Conservation (phyloP, 2,329 filamentous ascomycete genomes). For the Aspergillus eucalypticola region DNA sequence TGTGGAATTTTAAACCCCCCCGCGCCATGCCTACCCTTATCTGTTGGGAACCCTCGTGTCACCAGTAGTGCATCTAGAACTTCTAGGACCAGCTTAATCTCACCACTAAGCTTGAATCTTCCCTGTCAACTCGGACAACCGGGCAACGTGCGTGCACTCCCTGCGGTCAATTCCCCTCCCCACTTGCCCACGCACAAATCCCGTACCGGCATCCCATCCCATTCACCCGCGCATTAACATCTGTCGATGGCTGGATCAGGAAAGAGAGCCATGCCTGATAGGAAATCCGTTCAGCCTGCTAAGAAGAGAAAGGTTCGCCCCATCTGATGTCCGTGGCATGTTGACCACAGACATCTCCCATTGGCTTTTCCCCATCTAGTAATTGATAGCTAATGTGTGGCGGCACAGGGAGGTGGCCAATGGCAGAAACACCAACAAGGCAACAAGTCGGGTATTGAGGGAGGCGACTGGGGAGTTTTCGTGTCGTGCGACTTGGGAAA, state of each 20-base stretch:
- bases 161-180: not conserved
- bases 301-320: constrained; percentile 38
- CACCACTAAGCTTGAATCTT: not conserved
- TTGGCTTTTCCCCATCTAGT: not conserved
- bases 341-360: not conserved
- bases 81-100: not conserved
- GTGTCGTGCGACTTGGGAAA: constrained; percentile 63
- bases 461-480: constrained; percentile 63
- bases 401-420: constrained; percentile 30
- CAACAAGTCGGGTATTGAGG: constrained; percentile 35
- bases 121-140: not conserved
- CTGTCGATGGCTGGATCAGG: constrained; percentile 27
- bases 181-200: not conserved
- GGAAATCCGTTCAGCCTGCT: constrained; percentile 23
- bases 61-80: constrained; percentile 4
- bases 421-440: constrained; percentile 30
- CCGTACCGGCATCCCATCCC: not conserved
- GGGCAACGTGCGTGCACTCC: not conserved
- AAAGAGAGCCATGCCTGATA: constrained; percentile 36
- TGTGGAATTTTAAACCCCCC: constrained; percentile 6
- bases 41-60: not conserved
- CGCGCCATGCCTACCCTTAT: not conserved
- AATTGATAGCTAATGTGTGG: constrained; percentile 8
- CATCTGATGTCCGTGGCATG: not conserved
- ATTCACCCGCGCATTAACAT: not conserved